A percentile compares a stretch with the other conserved stretches of the same genome.
Evolutionary conservation across 371 early-diverging fungal genomes (phyloP).

Genomic region (Apophysomyces sp.): DNA sequence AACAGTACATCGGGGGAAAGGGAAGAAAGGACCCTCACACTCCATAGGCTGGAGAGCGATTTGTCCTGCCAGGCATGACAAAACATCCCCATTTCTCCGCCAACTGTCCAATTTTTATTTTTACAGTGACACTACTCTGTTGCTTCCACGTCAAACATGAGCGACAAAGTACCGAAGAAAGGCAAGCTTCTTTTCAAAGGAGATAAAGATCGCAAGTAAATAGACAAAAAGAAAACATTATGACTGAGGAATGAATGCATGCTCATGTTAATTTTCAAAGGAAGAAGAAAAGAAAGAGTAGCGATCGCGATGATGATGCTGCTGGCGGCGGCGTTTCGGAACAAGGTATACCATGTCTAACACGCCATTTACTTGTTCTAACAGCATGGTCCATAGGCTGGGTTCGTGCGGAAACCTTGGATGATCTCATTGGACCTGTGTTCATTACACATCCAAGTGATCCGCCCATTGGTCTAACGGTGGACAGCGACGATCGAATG

Average conservation of each 20-base stretch:
- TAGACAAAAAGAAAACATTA: not conserved
- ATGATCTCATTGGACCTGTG: conserved; percentile 73
- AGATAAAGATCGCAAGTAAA: conserved; percentile 51
- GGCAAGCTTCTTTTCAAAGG: conserved; percentile 61
- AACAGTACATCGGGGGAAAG: too few species aligned
- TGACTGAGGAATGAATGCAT: too few species aligned
- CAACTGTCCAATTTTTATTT: too few species aligned
- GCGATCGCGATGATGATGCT: conserved; percentile 29
- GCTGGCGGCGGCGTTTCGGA: conserved; percentile 30
- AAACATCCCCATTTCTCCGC: too few species aligned
- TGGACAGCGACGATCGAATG: conserved; percentile 54
- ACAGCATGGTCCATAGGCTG: conserved; percentile 44
- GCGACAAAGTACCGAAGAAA: conserved; percentile 31
- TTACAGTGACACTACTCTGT: too few species aligned
- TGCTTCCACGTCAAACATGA: conserved; percentile 11
- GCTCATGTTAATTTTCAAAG: too few species aligned
- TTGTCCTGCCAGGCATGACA: too few species aligned
- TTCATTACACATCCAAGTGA: conserved; percentile 68
- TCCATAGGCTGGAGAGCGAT: too few species aligned
- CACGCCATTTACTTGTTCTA: not conserved
- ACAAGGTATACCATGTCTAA: not conserved
- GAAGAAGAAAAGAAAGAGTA: conserved; percentile 63
- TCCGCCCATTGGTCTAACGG: conserved; percentile 59
- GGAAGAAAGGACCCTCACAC: too few species aligned
- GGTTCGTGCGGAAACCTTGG: conserved; percentile 61